Conservation (phyloP, 2,329 filamentous ascomycete species). For the Trichoderma sp. region DNA sequence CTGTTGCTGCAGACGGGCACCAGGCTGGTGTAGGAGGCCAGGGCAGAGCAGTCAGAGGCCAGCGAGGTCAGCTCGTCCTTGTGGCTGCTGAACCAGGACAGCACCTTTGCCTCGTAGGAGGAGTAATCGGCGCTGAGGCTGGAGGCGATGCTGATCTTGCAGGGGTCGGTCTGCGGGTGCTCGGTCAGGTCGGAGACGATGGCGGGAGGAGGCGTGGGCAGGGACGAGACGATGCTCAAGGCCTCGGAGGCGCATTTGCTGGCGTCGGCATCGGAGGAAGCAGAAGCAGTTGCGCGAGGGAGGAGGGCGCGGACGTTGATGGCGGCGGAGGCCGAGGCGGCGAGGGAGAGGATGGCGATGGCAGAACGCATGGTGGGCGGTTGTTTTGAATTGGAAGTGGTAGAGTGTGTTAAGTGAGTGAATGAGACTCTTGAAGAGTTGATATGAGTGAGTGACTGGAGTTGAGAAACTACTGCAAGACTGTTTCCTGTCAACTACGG, state of each 20-base stretch:
- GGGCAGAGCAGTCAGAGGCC: slow-evolving; percentile 37
- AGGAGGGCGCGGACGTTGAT: slow-evolving; percentile 33
- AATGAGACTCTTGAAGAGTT: neutral
- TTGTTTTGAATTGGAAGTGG: no score
- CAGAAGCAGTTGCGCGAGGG: slow-evolving; percentile 34
- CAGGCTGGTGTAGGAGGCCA: slow-evolving; percentile 31
- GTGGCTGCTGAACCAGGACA: slow-evolving; percentile 40
- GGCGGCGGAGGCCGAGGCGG: slow-evolving; percentile 36
- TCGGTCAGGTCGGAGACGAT: slow-evolving; percentile 36
- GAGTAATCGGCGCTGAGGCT: slow-evolving; percentile 40
- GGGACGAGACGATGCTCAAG: slow-evolving; percentile 33
- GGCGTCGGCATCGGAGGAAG: neutral
- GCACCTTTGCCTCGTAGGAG: slow-evolving; percentile 39
- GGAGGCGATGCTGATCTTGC: slow-evolving; percentile 40
- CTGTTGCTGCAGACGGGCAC: slow-evolving; percentile 35
- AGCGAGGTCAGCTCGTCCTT: slow-evolving; percentile 36
- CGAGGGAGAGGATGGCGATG: slow-evolving; percentile 35
- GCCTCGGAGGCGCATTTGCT: slow-evolving; percentile 35
- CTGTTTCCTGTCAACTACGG: neutral
- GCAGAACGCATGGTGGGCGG: slow-evolving; percentile 36
- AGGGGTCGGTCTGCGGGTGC: slow-evolving; percentile 39
- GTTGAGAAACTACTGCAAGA: neutral
- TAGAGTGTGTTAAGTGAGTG: neutral
- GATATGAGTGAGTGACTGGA: slow-evolving; percentile 2
- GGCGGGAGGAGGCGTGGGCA: slow-evolving; percentile 41